Evolutionary conservation across 1,139 yeast species (phyloP), one percentile per base, ranked within the genome.

Genomic region (Saccharomyces hybrid): DNA sequence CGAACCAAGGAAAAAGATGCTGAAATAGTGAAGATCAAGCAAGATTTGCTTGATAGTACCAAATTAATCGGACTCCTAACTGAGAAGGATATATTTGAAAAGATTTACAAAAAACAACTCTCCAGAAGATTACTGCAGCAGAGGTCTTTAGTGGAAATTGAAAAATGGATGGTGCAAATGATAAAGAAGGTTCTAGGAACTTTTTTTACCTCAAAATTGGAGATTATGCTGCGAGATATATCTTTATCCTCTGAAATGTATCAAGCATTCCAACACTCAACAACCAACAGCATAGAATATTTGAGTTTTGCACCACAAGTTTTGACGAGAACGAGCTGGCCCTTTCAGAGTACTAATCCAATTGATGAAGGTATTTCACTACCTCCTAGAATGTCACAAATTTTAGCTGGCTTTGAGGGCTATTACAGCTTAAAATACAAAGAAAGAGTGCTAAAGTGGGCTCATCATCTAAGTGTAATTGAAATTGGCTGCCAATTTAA

Each of bases 11-110:
- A 88, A 28, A 84, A 79, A 60, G 44, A 11, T 38, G 74, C 74
- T 54, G 68, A 80, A 1, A 78, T 78, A 16, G 80, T 78, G 53
- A 82, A 78, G 54, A 73, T 81, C 1, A 89, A 84, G 57, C 76
- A 72, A 1, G 73, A 81, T 8, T 71, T 89, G 49, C 76, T 75
- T 50, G 78, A 79, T 48, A 79, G 90, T 0, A 76, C 86, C 9
- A 71, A 76, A 38, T 76, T 93, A 48, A 83, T 90, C 64, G 75
- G 85, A 54, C 84, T 81, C 62, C 77, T 93, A 47, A 78, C 81
- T 53, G 97, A 93, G 63, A 91, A 89, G 66, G 98, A 93, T 70
- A 75, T 88, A 42, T 93, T 93, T 71, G 96, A 89, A 68, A 83
- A 81, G 34, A 84, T 86, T 60, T 93, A 89, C 70, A 91, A 91